Evolutionary conservation across 345 rosid genomes (phyloP).

Genomic region (Clausena lansium): DNA sequence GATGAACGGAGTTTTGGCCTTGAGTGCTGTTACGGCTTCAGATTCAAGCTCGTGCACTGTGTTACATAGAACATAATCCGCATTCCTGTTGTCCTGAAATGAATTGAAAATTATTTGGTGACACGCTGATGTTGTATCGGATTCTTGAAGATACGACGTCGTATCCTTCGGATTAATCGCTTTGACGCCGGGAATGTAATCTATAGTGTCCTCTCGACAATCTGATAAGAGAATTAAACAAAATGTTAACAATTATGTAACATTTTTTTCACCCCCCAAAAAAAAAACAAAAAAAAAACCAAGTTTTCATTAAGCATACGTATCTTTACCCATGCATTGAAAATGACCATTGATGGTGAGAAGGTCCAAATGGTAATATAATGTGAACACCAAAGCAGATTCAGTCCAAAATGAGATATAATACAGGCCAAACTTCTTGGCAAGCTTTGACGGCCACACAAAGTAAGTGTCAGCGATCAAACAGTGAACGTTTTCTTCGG

Average conservation of each 20-base stretch:
- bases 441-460: conserved; percentile 59
- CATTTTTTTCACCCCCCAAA: no score
- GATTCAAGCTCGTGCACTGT: conserved; percentile 59
- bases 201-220: conserved; percentile 47
- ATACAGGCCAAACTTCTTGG: conserved; percentile 38
- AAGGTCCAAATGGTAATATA: conserved; percentile 57
- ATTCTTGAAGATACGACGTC: conserved; percentile 59
- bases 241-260: no score
- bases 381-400: conserved; percentile 54
- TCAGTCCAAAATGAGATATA: conserved; percentile 74
- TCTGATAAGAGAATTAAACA: conserved; percentile 22
- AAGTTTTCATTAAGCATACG: no score
- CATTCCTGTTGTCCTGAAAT: conserved; percentile 46
- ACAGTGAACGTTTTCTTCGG: conserved; percentile 36
- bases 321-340: conserved; percentile 36
- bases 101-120: conserved; percentile 45
- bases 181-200: conserved; percentile 60
- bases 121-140: conserved; percentile 32
- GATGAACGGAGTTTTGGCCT: conserved; percentile 39
- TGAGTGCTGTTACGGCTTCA: conserved; percentile 42
- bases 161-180: conserved; percentile 53
- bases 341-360: conserved; percentile 55
- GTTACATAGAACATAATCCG: conserved; percentile 61
- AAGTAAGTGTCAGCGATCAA: conserved; percentile 64
- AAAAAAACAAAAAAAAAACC: background rate